Conservation (phyloP, 163 green algal species). For the Scenedesmus sp. region DNA sequence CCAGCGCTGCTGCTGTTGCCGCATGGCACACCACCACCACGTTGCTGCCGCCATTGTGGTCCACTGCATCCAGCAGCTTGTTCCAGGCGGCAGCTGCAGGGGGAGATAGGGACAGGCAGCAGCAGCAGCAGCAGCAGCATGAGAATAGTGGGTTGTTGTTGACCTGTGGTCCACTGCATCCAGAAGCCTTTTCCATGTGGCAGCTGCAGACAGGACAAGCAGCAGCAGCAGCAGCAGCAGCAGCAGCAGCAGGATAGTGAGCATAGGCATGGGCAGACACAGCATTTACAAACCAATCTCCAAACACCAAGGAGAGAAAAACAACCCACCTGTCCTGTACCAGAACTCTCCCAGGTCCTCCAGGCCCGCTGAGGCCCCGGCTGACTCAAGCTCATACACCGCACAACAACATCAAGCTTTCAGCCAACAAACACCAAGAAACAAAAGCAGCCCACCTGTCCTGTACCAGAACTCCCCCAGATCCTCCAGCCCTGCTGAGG, state of each 20-base stretch:
- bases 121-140: neutral
- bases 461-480: conserved; percentile 22
- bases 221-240: neutral
- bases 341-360: conserved; percentile 44
- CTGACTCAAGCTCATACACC: neutral
- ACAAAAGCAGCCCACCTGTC: neutral
- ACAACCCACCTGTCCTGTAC: conserved; percentile 6
- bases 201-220: neutral
- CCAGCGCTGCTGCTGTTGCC: conserved; percentile 67
- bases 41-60: conserved; percentile 51
- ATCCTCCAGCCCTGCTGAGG: neutral
- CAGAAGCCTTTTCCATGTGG: no score
- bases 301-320: neutral
- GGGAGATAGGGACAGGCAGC: neutral
- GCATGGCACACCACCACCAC: conserved; percentile 77
- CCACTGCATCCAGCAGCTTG: conserved; percentile 43
- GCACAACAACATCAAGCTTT: neutral
- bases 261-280: neutral
- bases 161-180: no score
- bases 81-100: conserved; percentile 40
- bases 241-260: neutral
- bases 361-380: neutral
- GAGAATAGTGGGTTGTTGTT: neutral
- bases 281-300: neutral
- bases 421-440: neutral